These are phyloP conservation scores for Volvox africanus DNA, from an alignment of 139 green algal genomes.

Conservation along the genomic window DNA sequence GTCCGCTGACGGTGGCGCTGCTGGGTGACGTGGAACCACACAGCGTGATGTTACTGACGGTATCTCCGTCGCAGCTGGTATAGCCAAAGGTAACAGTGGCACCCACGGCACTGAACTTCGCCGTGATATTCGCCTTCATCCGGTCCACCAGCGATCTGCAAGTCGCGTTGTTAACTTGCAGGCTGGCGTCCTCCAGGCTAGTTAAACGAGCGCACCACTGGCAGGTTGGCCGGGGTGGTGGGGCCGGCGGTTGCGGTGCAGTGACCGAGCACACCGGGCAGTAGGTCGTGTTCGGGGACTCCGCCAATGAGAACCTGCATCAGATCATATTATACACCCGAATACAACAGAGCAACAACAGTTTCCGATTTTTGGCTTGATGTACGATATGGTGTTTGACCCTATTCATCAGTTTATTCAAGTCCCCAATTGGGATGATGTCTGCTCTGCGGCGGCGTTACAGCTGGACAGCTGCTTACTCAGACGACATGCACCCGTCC, in stretches of 20 bases:
- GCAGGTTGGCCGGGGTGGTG: not conserved
- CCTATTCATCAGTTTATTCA: no score
- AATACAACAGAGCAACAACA: not conserved
- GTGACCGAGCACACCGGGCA: constrained; percentile 22
- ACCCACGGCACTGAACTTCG: not conserved
- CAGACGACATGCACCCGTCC: not conserved
- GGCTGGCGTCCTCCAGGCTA: not conserved
- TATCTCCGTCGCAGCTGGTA: not conserved
- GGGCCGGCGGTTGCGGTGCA: not conserved
- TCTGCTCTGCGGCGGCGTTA: not conserved
- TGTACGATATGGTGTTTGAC: not conserved
- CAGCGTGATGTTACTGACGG: not conserved
- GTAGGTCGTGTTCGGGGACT: constrained; percentile 19
- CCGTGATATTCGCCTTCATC: not conserved
- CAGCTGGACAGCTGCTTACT: not conserved
- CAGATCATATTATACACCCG: not conserved
- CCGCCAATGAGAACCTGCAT: constrained; percentile 4
- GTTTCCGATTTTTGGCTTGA: not conserved
- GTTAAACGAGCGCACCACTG: not conserved
- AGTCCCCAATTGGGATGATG: no score
- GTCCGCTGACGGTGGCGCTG: not conserved
- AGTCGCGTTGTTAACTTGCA: not conserved
- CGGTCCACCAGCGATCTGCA: not conserved
- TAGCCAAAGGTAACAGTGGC: not conserved
- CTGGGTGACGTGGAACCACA: not conserved